These are phyloP conservation scores for Aspergillus sp. DNA, from an alignment of 2,329 filamentous ascomycete species.

Conservation along the genomic window DNA sequence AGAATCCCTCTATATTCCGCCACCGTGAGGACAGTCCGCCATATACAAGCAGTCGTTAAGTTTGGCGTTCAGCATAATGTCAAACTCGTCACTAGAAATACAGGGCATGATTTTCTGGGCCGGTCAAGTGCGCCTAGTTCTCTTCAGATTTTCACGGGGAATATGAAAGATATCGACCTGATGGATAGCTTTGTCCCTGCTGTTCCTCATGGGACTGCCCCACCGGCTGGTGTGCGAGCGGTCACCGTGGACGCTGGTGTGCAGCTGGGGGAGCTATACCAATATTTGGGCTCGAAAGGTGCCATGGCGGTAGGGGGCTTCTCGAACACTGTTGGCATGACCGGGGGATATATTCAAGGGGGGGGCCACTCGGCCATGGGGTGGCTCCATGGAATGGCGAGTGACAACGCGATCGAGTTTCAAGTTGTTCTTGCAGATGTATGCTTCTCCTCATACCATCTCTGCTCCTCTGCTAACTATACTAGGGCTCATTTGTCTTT, in stretches of 20 bases:
- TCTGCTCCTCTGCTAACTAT: neutral
- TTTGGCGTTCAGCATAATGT: slow-evolving; percentile 13
- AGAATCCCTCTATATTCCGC: slow-evolving; percentile 15
- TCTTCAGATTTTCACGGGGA: slow-evolving; percentile 32
- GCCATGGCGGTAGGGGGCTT: slow-evolving; percentile 26
- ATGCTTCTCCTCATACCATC: neutral
- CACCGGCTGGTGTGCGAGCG: too few relatives aligned
- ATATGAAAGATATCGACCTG: slow-evolving; percentile 23
- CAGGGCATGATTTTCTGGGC: slow-evolving; percentile 36
- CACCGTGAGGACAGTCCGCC: slow-evolving; percentile 9
- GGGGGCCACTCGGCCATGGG: slow-evolving; percentile 32
- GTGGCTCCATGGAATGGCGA: slow-evolving; percentile 26
- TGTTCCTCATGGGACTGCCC: slow-evolving; percentile 10
- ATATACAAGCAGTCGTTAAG: slow-evolving; percentile 11
- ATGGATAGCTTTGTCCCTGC: slow-evolving; percentile 10
- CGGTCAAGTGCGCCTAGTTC: slow-evolving; percentile 30
- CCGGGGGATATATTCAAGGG: slow-evolving; percentile 30
- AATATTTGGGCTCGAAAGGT: slow-evolving; percentile 25
- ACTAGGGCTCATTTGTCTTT: neutral
- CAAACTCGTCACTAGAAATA: slow-evolving; percentile 31
- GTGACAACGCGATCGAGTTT: neutral
- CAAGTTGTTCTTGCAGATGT: neutral
- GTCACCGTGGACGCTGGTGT: slow-evolving; percentile 33
- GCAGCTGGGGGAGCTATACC: slow-evolving; percentile 26
- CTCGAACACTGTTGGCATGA: slow-evolving; percentile 17